A percentile compares a stretch with the other conserved stretches of the same genome.
phyloP scores from a whole-genome alignment of 2,329 filamentous ascomycete genomes.

The Colletotrichum spinosum region DNA sequence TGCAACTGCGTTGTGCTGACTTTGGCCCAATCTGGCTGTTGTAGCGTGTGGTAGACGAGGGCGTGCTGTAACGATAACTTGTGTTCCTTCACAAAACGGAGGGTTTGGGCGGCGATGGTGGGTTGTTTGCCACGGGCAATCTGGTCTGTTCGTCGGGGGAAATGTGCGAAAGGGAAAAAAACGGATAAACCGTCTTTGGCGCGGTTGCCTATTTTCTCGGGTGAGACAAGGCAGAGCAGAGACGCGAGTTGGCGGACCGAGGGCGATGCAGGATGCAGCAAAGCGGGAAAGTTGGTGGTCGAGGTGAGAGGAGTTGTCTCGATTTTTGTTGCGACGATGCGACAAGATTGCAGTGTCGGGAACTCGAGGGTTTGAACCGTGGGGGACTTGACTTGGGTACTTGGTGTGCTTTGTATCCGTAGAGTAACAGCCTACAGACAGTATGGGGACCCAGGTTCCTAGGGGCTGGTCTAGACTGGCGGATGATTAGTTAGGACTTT shows the following conservation, averaged over 20 bases:
- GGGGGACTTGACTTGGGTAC: not conserved
- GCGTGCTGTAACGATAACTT: too few relatives aligned
- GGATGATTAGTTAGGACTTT: slow-evolving; percentile 33
- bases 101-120: too few relatives aligned
- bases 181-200: too few relatives aligned
- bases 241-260: slow-evolving; percentile 1
- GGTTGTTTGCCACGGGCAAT: not conserved
- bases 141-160: not conserved
- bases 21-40: too few relatives aligned
- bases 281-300: not conserved
- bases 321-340: slow-evolving; percentile 1
- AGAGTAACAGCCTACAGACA: too few relatives aligned
- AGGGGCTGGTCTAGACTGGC: slow-evolving; percentile 30
- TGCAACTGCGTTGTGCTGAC: not conserved
- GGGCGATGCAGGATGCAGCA: slow-evolving; percentile 3
- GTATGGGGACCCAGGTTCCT: slow-evolving; percentile 9
- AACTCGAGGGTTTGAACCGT: slow-evolving; percentile 19
- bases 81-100: too few relatives aligned
- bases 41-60: too few relatives aligned
- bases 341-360: slow-evolving; percentile 34
- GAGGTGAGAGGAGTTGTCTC: slow-evolving; percentile 19
- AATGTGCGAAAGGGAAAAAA: too few relatives aligned
- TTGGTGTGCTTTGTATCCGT: too few relatives aligned
- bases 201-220: slow-evolving; percentile 1
- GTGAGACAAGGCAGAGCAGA: slow-evolving; percentile 8